Evolutionary conservation across 257 asterid species (phyloP).

Genomic region (Ballota nigra): DNA sequence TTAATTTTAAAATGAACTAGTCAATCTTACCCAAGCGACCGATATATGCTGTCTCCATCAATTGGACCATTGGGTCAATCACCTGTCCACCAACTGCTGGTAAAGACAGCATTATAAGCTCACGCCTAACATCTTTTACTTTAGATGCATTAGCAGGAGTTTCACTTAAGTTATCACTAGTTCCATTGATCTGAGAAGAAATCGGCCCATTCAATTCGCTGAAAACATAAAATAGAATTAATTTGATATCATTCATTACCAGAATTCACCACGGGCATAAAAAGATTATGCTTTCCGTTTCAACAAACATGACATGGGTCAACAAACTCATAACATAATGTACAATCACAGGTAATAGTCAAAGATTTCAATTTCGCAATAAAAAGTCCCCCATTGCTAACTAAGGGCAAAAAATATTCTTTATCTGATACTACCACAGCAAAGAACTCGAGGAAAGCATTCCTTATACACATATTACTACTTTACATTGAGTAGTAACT

Average conservation of each 20-base stretch:
- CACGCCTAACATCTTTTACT: conserved; percentile 45
- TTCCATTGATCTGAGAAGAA: conserved; percentile 31
- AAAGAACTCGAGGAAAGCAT: too few relatives aligned
- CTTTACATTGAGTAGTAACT: not conserved
- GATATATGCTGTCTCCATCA: conserved; percentile 89
- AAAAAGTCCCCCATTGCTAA: not conserved
- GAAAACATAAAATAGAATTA: conserved; percentile 27
- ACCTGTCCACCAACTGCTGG: conserved; percentile 96
- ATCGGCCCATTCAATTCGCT: conserved; percentile 45
- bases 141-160: conserved; percentile 25
- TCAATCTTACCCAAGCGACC: conserved; percentile 74
- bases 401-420: not conserved
- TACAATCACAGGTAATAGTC: not conserved
- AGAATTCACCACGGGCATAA: not conserved
- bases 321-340: not conserved
- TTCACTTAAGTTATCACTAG: conserved; percentile 29
- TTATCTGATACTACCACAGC: too few relatives aligned
- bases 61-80: conserved; percentile 72
- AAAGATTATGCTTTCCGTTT: not conserved
- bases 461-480: too few relatives aligned
- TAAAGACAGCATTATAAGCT: conserved; percentile 65
- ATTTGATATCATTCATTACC: not conserved
- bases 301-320: not conserved
- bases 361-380: not conserved
- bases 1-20: not conserved